Evolutionary conservation across 2,329 filamentous ascomycete species (phyloP), one percentile per base, ranked within the genome.

Genomic region (Escovopsis sp.): DNA sequence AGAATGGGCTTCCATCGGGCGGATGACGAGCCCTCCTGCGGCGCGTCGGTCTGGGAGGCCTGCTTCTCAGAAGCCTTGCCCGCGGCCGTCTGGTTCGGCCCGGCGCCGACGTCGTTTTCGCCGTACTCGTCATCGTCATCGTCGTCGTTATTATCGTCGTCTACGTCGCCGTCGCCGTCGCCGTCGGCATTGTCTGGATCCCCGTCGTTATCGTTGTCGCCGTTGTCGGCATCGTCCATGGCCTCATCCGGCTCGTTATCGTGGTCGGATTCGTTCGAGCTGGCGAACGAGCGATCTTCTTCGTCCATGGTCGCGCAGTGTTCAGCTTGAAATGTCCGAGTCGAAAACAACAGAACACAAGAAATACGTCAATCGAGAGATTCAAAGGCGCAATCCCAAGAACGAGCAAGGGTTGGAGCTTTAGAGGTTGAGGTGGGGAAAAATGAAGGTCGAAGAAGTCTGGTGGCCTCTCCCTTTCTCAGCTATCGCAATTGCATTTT

Each of bases 1-100:
- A 87, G 71, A 39, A 65, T 69, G 1, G 80, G 81, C 38, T 74
- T 76, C 52, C 51, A 49, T 2, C 44, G 50, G 24, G 49, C 34
- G 9, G 45, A 40, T 9, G 50, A 43, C 1, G 53, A 51, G 2
- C 44, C 50, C 7, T 39, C 38, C 32, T 39, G 38, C n/a, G 57
- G 58, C 15, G 55, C 57, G 41, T 50, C 50, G 3, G 60, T 54
- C 43, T 53, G 58, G 43, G 31, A 41, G 25, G 40, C 41, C 38
- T 36, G 30, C 40, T 48, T 48, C 47, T 45, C 43, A 42, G 43
- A 27, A 12, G 27, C 30, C 34, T 38, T 35, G 16, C 48, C 47
- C 7, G 39, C 50, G 14, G 27, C 37, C 8, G 27, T 37, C 10
- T 35, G 37, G 37, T 63, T 56, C 25, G 24, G 24, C 15, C 56